A percentile compares a stretch with the other conserved stretches of the same genome.
Conservation (phyloP, 257 asterid genomes). For the Solanum virginianum region DNA sequence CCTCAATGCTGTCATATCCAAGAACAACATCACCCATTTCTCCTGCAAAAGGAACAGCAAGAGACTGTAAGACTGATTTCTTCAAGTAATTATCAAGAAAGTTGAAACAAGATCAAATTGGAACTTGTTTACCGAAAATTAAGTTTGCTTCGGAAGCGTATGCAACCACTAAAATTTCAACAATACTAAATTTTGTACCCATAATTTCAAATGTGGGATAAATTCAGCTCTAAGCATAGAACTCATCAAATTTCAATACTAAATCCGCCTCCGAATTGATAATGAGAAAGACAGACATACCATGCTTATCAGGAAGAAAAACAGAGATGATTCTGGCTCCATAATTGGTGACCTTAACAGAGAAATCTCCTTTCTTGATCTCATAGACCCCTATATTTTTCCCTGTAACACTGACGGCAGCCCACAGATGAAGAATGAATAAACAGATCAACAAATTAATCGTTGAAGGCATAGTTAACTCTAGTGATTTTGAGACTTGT, state of each 20-base stretch:
- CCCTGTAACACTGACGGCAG: not conserved
- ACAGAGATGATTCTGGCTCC: slow-evolving; percentile 13
- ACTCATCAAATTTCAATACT: not conserved
- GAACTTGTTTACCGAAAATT: not conserved
- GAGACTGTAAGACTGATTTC: not conserved
- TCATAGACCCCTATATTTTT: not conserved
- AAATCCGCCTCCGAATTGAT: not conserved
- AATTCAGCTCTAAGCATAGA: not conserved
- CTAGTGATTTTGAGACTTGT: not conserved
- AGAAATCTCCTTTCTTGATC: slow-evolving; percentile 2
- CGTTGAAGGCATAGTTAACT: slow-evolving; percentile 10
- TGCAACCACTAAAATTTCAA: not conserved
- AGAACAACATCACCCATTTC: slow-evolving; percentile 59
- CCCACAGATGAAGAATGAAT: slow-evolving; percentile 1
- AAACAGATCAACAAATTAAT: slow-evolving; percentile 8
- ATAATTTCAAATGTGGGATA: not conserved
- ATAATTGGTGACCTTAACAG: slow-evolving; percentile 1
- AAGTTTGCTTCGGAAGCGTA: not conserved
- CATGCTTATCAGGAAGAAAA: slow-evolving; percentile 4
- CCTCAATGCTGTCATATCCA: slow-evolving; percentile 56
- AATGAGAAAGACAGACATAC: not conserved
- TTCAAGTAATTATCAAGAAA: not conserved
- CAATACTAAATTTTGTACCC: not conserved
- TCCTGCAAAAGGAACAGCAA: slow-evolving; percentile 22
- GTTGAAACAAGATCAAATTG: not conserved